phyloP scores from a whole-genome alignment of 441 rosid genomes.

The Melastoma candidum region DNA sequence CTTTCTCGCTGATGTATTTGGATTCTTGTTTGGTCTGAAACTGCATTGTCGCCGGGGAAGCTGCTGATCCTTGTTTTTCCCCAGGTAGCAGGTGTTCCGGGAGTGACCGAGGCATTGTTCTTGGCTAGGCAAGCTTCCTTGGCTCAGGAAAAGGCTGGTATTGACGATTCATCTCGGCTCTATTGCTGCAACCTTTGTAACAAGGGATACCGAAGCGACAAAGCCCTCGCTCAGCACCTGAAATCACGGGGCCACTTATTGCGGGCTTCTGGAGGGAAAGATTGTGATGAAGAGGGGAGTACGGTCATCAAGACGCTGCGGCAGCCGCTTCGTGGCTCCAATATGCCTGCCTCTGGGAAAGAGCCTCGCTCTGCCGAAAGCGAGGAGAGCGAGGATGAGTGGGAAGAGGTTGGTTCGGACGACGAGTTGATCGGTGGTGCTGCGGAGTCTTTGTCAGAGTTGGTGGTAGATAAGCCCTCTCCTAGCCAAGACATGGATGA shows the following conservation, averaged over 20 bases:
- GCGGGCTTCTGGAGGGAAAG: slow-evolving; percentile 48
- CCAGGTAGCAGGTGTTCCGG: slow-evolving; percentile 95
- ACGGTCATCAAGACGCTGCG: slow-evolving; percentile 44
- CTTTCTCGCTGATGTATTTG: too few relatives aligned
- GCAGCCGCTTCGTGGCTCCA: slow-evolving; percentile 25
- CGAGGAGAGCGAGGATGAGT: slow-evolving; percentile 63
- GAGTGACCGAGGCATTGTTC: slow-evolving; percentile 83
- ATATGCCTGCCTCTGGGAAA: slow-evolving; percentile 22
- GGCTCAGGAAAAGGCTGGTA: slow-evolving; percentile 51
- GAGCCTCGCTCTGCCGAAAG: slow-evolving; percentile 22
- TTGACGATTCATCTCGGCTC: slow-evolving; percentile 56
- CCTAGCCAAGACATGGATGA: slow-evolving; percentile 30
- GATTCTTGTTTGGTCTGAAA: too few relatives aligned
- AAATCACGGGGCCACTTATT: slow-evolving; percentile 53
- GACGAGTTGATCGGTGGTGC: slow-evolving; percentile 56
- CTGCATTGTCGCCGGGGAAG: too few relatives aligned
- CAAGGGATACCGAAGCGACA: slow-evolving; percentile 70
- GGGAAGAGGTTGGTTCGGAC: slow-evolving; percentile 67
- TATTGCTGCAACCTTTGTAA: slow-evolving; percentile 68
- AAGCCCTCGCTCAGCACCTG: slow-evolving; percentile 82
- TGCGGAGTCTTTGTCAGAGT: slow-evolving; percentile 30
- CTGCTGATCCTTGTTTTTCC: not conserved
- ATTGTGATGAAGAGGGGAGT: slow-evolving; percentile 27
- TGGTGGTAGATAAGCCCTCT: slow-evolving; percentile 38
- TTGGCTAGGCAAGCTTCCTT: slow-evolving; percentile 67